phyloP scores from a whole-genome alignment of 768 basidiomycete genomes.

The Boletus rufocinnamomeus region DNA sequence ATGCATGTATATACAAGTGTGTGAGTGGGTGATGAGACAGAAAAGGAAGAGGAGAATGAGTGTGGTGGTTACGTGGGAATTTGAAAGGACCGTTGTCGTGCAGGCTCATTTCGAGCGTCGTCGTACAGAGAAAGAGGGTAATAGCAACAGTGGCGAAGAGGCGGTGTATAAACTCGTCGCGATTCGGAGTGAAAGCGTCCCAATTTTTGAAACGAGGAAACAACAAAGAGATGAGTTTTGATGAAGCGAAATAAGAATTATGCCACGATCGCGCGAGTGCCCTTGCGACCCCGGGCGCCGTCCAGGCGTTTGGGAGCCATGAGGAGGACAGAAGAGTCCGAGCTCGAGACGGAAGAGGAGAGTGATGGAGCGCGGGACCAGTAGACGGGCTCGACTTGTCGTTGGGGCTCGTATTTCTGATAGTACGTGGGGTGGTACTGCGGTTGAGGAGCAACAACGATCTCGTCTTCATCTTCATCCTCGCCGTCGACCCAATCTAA shows the following conservation, averaged over 20 bases:
- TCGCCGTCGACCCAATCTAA: conserved; percentile 32
- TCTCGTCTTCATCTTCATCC: conserved; percentile 24
- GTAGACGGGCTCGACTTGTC: conserved; percentile 7
- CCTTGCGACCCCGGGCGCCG: conserved; percentile 19
- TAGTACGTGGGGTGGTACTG: conserved; percentile 18
- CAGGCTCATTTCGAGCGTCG: conserved; percentile 22
- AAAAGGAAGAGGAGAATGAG: conserved; percentile 22
- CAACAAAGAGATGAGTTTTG: conserved; percentile 7
- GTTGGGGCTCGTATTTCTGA: conserved; percentile 18
- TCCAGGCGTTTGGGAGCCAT: conserved; percentile 30
- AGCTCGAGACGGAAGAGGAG: conserved; percentile 26
- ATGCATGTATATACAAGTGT: conserved; percentile 40
- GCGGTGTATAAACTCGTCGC: conserved; percentile 20
- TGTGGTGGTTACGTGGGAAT: conserved; percentile 24
- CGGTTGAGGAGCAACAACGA: conserved; percentile 22
- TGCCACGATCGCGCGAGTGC: conserved; percentile 11
- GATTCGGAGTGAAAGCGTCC: conserved; percentile 26
- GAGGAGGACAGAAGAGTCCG: conserved; percentile 33
- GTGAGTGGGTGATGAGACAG: conserved; percentile 27
- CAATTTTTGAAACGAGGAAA: conserved; percentile 11
- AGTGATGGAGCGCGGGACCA: conserved; percentile 24
- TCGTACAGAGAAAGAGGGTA: conserved; percentile 8
- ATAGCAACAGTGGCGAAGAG: conserved; percentile 5
- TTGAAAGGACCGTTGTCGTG: conserved; percentile 27
- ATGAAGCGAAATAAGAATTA: conserved; percentile 12